Base-by-base conservation (phyloP, 2,329 filamentous ascomycete species). In the Nigrospora oryzae region DNA sequence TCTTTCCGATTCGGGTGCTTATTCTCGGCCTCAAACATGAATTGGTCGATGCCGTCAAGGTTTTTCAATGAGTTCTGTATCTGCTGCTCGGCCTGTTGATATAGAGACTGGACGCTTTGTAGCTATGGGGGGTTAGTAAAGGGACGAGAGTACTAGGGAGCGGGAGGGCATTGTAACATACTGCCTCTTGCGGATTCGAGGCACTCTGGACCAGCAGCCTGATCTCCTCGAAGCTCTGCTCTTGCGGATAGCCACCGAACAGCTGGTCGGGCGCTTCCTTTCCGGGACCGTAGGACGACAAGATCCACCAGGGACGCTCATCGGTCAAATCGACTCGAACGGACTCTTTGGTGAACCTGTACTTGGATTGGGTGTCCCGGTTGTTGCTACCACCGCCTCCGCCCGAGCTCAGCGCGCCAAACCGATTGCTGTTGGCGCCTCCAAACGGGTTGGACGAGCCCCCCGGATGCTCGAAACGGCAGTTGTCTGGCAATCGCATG, bases 141-240 rank as follows among this genome's bases (percentile, higher is more conserved):
- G 34, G 14, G 5, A 14, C 8, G n/a, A 8, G 15, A 14, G 5
- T 36, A 5, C 34, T 2, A 38, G 6, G 14, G 15, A 7, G 35
- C 36, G 30, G 16, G 11, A 11, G n/a, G 46, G 40, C 23, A n/a
- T 28, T 44, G 10, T 30, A 16, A 59, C 70, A 45, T 61, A 79
- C 74, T 44, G 74, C 75, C 45, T 68, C 66, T 45, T 60, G 57
- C 32, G 49, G 54, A 40, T 62, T 59, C 17, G 49, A 39, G 30
- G 57, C 52, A 23, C 49, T 57, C 55, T 81, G 70, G 57, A 91
- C 90, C 58, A 89, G 83, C 17, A 90, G 60, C 41, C 89, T 78
- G 60, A 95, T 77, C 64, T 97, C 91, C 62, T 97, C 91, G 36
- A 86, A 84, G 57, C 89, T 95, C 62, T 89, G 84, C 62, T 97